Base-by-base conservation (phyloP, 345 rosid genomes). In the Sonneratia caseolaris region DNA sequence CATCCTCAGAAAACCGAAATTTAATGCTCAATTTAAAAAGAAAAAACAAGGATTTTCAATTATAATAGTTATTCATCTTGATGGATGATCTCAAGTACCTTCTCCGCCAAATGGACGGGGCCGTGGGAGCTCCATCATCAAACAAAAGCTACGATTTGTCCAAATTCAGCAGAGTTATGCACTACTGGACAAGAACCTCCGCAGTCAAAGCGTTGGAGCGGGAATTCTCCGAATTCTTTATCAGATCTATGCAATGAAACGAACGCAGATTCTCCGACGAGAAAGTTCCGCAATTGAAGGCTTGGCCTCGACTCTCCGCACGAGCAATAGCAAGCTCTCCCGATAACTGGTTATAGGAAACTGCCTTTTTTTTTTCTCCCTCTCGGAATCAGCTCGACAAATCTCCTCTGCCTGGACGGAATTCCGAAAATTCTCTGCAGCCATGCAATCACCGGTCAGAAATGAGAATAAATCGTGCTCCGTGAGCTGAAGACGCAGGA, bases 121-220 rank as follows among this genome's bases (percentile, higher is more conserved):
- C 71, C 83, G 97, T 76, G 93, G 92, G 73, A 92, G 90, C 93
- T 92, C 99, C 97, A 95, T 94, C 73, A 56, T 72, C 68, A 55
- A 56, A 6, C 15, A 70, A 37, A 51, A 55, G 65, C 65, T 70
- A 47, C 66, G 65, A 56, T 53, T 38, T 21, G 18, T 24, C 37
- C 8, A 57, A 45, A 47, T 47, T 61, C 69, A 69, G 42, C 61
- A 38, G 76, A 74, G 68, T 68, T 68, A 42, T 36, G 75, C 64
- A n/a, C 15, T 9, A 7, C 12, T 49, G 40, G 27, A 32, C 56
- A 47, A 64, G 21, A 55, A 2, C 7, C 66, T 56, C 62, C 62
- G 24, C 32, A 8, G 36, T 24, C 38, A 24, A 67, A 36, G 24
- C 37, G 37, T 57, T 42, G 68, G 75, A 72, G 43, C 59, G 16